These are phyloP conservation scores for Penicillium maclennaniae DNA, from an alignment of 495 filamentous ascomycete species.

Conservation along the genomic window DNA sequence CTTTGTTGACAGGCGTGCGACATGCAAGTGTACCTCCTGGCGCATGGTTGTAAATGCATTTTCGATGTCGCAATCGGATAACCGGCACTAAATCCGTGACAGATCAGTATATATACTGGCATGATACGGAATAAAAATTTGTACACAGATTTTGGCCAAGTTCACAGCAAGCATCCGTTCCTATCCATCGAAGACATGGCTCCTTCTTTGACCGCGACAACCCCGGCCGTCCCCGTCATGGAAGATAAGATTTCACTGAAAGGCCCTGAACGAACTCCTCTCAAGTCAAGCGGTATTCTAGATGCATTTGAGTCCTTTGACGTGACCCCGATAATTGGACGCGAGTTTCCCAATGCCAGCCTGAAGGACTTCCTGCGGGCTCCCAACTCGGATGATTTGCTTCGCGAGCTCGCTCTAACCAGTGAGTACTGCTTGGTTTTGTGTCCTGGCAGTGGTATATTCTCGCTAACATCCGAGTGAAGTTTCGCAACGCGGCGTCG, in stretches of 20 bases:
- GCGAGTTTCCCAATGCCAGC: slow-evolving; percentile 57
- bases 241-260: slow-evolving; percentile 17
- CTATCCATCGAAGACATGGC: slow-evolving; percentile 13
- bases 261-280: slow-evolving; percentile 30
- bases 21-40: slow-evolving; percentile 1
- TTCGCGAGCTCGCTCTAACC: slow-evolving; percentile 64
- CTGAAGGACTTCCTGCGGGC: slow-evolving; percentile 58
- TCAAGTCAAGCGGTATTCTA: slow-evolving; percentile 51
- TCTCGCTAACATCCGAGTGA: slow-evolving; percentile 20
- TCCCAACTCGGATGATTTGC: slow-evolving; percentile 61
- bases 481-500: slow-evolving; percentile 75
- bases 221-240: slow-evolving; percentile 14
- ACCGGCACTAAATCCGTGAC: slow-evolving; percentile 8
- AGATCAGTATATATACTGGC: slow-evolving; percentile 3
- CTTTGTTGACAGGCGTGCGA: slow-evolving; percentile 3
- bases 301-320: slow-evolving; percentile 59
- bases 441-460: neutral
- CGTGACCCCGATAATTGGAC: slow-evolving; percentile 64
- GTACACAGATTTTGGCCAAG: too few species aligned
- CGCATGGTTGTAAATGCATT: neutral
- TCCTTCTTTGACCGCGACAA: slow-evolving; percentile 19
- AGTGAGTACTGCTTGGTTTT: slow-evolving; percentile 33
- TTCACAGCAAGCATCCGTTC: too few species aligned
- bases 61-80: slow-evolving; percentile 5
- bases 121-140: neutral